These are phyloP conservation scores for Fusarium goolgardi DNA, from an alignment of 2,329 filamentous ascomycete species.

Conservation along the genomic window DNA sequence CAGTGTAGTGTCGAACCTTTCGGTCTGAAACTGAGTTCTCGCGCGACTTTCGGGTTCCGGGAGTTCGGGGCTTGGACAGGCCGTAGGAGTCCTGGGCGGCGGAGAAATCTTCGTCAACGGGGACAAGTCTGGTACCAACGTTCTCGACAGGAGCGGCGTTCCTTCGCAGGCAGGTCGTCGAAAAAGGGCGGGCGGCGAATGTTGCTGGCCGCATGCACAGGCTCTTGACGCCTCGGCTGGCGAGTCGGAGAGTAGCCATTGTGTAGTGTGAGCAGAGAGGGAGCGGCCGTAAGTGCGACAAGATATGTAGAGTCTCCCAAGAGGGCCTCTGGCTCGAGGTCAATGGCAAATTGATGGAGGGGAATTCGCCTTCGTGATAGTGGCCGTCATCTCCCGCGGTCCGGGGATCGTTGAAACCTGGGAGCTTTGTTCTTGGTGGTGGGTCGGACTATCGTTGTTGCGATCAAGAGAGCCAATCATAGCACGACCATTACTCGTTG, in stretches of 20 bases:
- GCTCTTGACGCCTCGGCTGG: slow-evolving; percentile 76
- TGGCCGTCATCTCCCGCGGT: slow-evolving; percentile 50
- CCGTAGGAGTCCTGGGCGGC: slow-evolving; percentile 63
- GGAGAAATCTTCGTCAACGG: slow-evolving; percentile 73
- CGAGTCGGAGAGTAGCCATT: slow-evolving; percentile 81
- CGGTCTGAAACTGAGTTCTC: slow-evolving; percentile 68
- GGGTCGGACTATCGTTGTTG: slow-evolving; percentile 51
- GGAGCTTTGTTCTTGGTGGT: slow-evolving; percentile 49
- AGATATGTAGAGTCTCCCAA: slow-evolving; percentile 48
- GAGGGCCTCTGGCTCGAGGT: slow-evolving; percentile 53
- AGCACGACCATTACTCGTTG: slow-evolving; percentile 46
- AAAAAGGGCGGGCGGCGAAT: slow-evolving; percentile 68
- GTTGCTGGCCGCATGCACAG: slow-evolving; percentile 65
- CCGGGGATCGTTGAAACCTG: slow-evolving; percentile 46
- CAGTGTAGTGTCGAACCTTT: slow-evolving; percentile 98
- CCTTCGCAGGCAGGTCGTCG: slow-evolving; percentile 71
- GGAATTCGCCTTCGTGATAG: slow-evolving; percentile 49
- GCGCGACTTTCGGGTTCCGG: slow-evolving; percentile 58
- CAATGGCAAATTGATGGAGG: slow-evolving; percentile 51
- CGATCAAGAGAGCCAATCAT: slow-evolving; percentile 48
- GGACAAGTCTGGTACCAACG: slow-evolving; percentile 70
- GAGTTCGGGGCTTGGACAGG: slow-evolving; percentile 56
- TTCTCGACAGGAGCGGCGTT: slow-evolving; percentile 66
- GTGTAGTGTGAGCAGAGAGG: slow-evolving; percentile 49
- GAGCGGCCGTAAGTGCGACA: slow-evolving; percentile 47